These are phyloP conservation scores for Colletotrichum limetticola DNA, from an alignment of 2,329 filamentous ascomycete genomes.

Conservation along the genomic window DNA sequence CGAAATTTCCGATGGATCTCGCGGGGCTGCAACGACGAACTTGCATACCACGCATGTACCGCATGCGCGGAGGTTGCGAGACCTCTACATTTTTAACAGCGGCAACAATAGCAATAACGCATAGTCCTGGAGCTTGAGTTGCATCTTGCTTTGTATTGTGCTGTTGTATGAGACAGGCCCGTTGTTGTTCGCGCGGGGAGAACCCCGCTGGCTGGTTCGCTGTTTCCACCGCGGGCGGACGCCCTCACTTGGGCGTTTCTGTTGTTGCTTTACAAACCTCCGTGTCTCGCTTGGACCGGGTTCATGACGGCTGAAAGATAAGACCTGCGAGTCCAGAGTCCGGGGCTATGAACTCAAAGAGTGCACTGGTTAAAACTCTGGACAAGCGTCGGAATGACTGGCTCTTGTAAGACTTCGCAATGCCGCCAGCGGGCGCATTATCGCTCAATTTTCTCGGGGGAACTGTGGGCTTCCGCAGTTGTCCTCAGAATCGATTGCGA, in stretches of 20 bases:
- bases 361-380: neutral
- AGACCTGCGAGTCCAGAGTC: neutral
- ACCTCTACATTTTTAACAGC: slow-evolving; percentile 1
- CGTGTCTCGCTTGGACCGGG: slow-evolving; percentile 6
- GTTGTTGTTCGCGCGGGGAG: slow-evolving; percentile 20
- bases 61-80: slow-evolving; percentile 1
- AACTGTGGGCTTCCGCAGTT: slow-evolving; percentile 2
- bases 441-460: slow-evolving; percentile 25
- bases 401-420: slow-evolving; percentile 7
- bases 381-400: neutral
- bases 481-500: slow-evolving; percentile 12
- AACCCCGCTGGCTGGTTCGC: slow-evolving; percentile 13
- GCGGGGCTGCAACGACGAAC: slow-evolving; percentile 33
- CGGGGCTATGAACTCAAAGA: neutral
- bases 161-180: slow-evolving; percentile 13
- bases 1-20: slow-evolving; percentile 28
- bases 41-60: slow-evolving; percentile 18
- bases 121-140: neutral
- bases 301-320: neutral
- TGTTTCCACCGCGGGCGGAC: neutral
- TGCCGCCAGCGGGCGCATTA: slow-evolving; percentile 8
- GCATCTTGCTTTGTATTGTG: neutral
- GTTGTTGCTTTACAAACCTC: neutral
- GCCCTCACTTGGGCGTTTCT: slow-evolving; percentile 6
- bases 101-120: slow-evolving; percentile 15